Percentiles rank a stretch among this genome's conserved stretches.
phyloP scores from a whole-genome alignment of 2,329 filamentous ascomycete species.

The Biscogniauxia marginata region DNA sequence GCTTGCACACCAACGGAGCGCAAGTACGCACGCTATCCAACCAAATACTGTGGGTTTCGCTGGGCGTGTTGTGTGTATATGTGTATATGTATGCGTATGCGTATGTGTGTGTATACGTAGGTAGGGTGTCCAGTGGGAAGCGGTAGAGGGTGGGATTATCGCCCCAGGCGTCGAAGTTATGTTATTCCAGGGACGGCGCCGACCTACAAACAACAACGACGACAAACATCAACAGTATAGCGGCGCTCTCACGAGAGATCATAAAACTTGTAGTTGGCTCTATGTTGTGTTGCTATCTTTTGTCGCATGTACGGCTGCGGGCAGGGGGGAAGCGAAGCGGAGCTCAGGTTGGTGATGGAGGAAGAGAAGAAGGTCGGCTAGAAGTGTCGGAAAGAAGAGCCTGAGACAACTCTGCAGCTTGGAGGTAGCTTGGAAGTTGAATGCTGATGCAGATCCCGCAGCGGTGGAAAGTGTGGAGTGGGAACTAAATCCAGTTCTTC shows the following conservation, averaged over 20 bases:
- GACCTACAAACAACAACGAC: not conserved
- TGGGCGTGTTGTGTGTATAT: not conserved
- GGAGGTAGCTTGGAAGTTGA: no score
- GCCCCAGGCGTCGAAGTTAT: not conserved
- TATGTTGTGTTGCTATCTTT: not conserved
- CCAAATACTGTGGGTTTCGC: not conserved
- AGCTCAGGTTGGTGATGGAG: no score
- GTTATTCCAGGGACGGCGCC: not conserved
- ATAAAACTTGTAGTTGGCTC: no score
- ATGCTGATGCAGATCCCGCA: no score
- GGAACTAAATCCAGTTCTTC: no score
- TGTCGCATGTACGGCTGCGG: not conserved
- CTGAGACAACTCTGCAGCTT: not conserved
- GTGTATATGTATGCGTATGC: not conserved
- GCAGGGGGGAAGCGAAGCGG: no score
- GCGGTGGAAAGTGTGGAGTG: no score
- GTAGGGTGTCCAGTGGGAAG: conserved; percentile 3
- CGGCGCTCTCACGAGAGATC: no score
- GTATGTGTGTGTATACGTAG: not conserved
- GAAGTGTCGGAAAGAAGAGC: not conserved
- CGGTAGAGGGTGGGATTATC: not conserved
- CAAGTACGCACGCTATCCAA: not conserved
- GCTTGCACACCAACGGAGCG: not conserved
- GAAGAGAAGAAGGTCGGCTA: not conserved
- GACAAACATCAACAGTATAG: not conserved